These are phyloP conservation scores for Canna indica DNA, from an alignment of 176 grass and related monocot species.

Conservation along the genomic window DNA sequence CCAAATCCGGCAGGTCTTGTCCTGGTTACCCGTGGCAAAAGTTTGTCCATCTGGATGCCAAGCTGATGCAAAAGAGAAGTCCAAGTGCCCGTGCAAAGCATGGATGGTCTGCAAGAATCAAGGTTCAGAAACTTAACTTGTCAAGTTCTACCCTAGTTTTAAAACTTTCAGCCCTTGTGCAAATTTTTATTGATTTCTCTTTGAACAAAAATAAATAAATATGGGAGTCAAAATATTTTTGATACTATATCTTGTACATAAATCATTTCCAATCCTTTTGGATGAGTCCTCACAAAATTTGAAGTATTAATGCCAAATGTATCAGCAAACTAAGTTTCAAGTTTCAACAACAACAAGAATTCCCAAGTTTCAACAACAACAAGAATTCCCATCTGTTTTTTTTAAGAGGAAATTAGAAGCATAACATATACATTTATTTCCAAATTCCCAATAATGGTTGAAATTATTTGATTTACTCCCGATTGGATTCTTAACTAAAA, in stretches of 20 bases:
- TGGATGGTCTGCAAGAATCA: slow-evolving; percentile 44
- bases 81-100: slow-evolving; percentile 60
- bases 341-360: background rate
- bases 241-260: background rate
- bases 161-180: background rate
- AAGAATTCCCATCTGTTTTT: background rate
- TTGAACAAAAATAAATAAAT: too few relatives aligned
- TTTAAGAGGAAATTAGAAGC: background rate
- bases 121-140: background rate
- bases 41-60: slow-evolving; percentile 79
- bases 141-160: slow-evolving; percentile 3
- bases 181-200: background rate
- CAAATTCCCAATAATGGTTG: background rate
- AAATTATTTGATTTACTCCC: background rate
- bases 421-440: background rate
- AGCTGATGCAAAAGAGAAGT: slow-evolving; percentile 89
- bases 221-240: too few relatives aligned
- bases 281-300: background rate
- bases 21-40: slow-evolving; percentile 97
- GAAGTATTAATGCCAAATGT: too few relatives aligned
- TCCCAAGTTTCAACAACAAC: too few relatives aligned
- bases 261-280: background rate
- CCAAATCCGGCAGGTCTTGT: slow-evolving; percentile 96
- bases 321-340: background rate
- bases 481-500: background rate